phyloP scores from a whole-genome alignment of 306 rosid genomes.

The Malus sieversii region DNA sequence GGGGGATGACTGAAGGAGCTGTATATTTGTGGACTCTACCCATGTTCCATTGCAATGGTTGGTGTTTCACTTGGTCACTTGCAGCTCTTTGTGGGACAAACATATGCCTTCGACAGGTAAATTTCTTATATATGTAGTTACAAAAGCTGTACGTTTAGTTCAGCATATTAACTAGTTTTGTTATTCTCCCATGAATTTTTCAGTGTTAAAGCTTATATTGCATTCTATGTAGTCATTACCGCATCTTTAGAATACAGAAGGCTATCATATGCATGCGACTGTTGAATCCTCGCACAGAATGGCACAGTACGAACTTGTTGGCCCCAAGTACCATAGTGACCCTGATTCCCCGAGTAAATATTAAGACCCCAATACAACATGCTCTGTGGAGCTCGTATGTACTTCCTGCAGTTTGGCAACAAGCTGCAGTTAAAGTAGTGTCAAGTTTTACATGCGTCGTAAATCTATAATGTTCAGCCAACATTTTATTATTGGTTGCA shows the following conservation, averaged over 20 bases:
- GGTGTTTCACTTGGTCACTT: slow-evolving; percentile 87
- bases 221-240: background rate
- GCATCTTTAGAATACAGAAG: background rate
- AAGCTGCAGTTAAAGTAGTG: background rate
- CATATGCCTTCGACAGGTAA: slow-evolving; percentile 91
- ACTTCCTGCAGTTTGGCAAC: background rate
- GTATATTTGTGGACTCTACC: slow-evolving; percentile 90
- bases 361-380: background rate
- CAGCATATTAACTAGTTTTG: background rate
- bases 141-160: background rate
- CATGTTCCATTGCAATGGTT: slow-evolving; percentile 98
- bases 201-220: background rate
- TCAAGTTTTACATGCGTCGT: background rate
- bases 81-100: slow-evolving; percentile 83
- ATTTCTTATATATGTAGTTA: background rate
- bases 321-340: too few relatives aligned
- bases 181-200: background rate
- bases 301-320: background rate
- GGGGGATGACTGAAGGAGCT: slow-evolving; percentile 93
- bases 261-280: background rate
- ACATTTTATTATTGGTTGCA: background rate
- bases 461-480: background rate
- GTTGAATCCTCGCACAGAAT: background rate
- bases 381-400: background rate
- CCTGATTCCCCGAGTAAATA: background rate